phyloP scores from a whole-genome alignment of 495 filamentous ascomycete genomes.

The Aspergillus diversus region DNA sequence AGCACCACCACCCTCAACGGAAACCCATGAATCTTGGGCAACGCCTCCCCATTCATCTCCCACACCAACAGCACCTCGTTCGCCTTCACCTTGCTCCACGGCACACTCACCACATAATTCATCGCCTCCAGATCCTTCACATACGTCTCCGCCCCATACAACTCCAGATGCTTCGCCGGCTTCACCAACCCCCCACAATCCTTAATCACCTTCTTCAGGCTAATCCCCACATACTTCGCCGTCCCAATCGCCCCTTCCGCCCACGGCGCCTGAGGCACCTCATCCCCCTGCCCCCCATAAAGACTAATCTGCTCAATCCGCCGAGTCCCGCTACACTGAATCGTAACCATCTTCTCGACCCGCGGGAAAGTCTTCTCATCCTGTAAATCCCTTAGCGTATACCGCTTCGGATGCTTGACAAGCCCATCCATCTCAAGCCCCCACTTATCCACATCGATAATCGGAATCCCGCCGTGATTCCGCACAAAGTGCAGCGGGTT shows the following conservation, averaged over 20 bases:
- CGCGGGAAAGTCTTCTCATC: slow-evolving; percentile 60
- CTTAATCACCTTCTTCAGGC: slow-evolving; percentile 68
- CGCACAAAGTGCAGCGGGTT: slow-evolving; percentile 66
- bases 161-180: slow-evolving; percentile 61
- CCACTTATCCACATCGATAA: slow-evolving; percentile 58
- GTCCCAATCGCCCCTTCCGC: slow-evolving; percentile 70
- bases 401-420: slow-evolving; percentile 55
- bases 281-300: slow-evolving; percentile 69
- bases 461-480: slow-evolving; percentile 69
- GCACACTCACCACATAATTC: slow-evolving; percentile 67
- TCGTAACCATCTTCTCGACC: slow-evolving; percentile 56
- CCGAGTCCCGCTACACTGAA: slow-evolving; percentile 71
- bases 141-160: slow-evolving; percentile 69
- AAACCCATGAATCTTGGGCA: slow-evolving; percentile 67
- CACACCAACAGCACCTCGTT: slow-evolving; percentile 70
- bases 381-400: slow-evolving; percentile 60
- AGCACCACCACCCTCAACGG: slow-evolving; percentile 64
- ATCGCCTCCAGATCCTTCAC: slow-evolving; percentile 64
- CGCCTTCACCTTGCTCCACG: slow-evolving; percentile 64
- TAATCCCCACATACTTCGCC: slow-evolving; percentile 63
- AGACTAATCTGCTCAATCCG: slow-evolving; percentile 66
- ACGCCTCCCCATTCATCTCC: slow-evolving; percentile 70
- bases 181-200: slow-evolving; percentile 62
- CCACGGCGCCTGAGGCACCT: slow-evolving; percentile 70
- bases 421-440: slow-evolving; percentile 58